These are phyloP conservation scores for Pyropia yezoensis DNA, from an alignment of 23 red algal species.

Conservation along the genomic window DNA sequence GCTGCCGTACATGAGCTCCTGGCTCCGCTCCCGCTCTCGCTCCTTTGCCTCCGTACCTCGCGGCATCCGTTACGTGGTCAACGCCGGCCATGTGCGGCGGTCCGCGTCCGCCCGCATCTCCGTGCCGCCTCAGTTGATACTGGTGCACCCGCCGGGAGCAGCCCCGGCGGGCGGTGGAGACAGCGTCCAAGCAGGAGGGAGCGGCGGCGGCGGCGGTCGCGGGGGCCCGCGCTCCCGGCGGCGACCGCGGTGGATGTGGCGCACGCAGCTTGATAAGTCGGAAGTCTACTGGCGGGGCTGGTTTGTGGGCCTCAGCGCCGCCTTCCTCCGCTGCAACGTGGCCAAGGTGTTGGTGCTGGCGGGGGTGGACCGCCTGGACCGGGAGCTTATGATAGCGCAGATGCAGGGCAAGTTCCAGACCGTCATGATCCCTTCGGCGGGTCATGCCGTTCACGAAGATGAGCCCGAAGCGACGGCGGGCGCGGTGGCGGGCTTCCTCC, in stretches of 20 bases:
- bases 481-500: slow-evolving; percentile 42
- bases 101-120: slow-evolving; percentile 51
- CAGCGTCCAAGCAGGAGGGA: too few relatives aligned
- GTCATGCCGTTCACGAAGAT: slow-evolving; percentile 80
- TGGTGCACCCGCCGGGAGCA: not conserved
- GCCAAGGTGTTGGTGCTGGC: slow-evolving; percentile 91
- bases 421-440: slow-evolving; percentile 61
- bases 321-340: slow-evolving; percentile 54
- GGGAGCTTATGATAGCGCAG: slow-evolving; percentile 90
- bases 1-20: slow-evolving; percentile 70
- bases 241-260: slow-evolving; percentile 23
- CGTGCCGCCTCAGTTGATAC: slow-evolving; percentile 43
- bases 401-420: slow-evolving; percentile 97
- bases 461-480: slow-evolving; percentile 49
- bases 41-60: slow-evolving; percentile 39
- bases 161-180: not conserved
- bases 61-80: slow-evolving; percentile 57
- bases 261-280: slow-evolving; percentile 56
- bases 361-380: slow-evolving; percentile 74
- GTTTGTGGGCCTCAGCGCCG: slow-evolving; percentile 69
- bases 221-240: too few relatives aligned
- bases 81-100: slow-evolving; percentile 53
- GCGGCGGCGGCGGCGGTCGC: not conserved
- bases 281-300: slow-evolving; percentile 75
- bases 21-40: slow-evolving; percentile 28